Conservation (phyloP, 768 basidiomycete species). For the Cyathus striatus region DNA sequence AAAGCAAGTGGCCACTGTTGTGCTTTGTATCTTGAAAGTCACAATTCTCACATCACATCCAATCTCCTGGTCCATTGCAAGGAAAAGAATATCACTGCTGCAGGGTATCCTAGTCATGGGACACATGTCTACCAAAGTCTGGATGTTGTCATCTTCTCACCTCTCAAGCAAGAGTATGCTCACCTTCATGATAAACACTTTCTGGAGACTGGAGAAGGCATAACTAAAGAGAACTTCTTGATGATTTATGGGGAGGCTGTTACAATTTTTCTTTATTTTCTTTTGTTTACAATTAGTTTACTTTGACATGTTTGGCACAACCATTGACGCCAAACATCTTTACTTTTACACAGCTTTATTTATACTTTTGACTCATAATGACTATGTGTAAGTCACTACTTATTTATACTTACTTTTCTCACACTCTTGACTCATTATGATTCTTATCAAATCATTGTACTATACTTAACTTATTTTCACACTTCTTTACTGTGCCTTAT, state of each 20-base stretch:
- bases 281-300: too few relatives aligned
- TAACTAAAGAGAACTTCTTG: slow-evolving; percentile 33
- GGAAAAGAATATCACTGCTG: slow-evolving; percentile 28
- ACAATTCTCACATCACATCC: slow-evolving; percentile 35
- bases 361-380: too few relatives aligned
- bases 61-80: slow-evolving; percentile 32
- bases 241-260: slow-evolving; percentile 23
- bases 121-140: slow-evolving; percentile 42
- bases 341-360: too few relatives aligned
- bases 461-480: too few relatives aligned
- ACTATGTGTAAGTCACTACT: too few relatives aligned
- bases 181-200: slow-evolving; percentile 11
- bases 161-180: slow-evolving; percentile 21
- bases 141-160: slow-evolving; percentile 30
- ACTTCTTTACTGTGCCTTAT: too few relatives aligned
- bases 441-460: too few relatives aligned
- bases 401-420: too few relatives aligned
- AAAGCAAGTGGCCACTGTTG: slow-evolving; percentile 22
- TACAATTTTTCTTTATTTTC: too few relatives aligned
- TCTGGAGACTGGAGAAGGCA: slow-evolving; percentile 8
- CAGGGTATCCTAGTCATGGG: slow-evolving; percentile 40
- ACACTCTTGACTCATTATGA: too few relatives aligned
- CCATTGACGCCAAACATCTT: too few relatives aligned
- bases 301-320: too few relatives aligned
- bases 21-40: slow-evolving; percentile 40